Percentiles rank a stretch among this genome's conserved stretches.
Conservation (phyloP, 352 stramenopile species). For the Aphanomyces invadans region DNA sequence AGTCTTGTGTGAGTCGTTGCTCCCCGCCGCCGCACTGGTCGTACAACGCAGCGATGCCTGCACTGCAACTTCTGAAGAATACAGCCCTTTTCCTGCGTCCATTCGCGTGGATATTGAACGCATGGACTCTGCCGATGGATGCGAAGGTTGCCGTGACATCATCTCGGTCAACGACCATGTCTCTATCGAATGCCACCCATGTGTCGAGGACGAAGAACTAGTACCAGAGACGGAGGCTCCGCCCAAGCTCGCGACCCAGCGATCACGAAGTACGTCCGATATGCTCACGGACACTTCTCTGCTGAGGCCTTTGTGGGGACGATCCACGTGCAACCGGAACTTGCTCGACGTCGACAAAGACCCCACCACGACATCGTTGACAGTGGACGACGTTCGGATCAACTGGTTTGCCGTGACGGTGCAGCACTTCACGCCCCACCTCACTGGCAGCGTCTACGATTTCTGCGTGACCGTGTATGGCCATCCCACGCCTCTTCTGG, state of each 20-base stretch:
- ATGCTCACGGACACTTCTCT: neutral
- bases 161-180: no score
- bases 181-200: neutral
- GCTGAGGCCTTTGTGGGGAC: neutral
- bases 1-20: neutral
- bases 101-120: no score
- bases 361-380: neutral
- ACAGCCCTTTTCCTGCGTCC: no score
- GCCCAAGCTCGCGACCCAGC: neutral
- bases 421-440: neutral
- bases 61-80: no score
- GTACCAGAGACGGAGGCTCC: neutral
- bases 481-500: neutral
- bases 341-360: neutral
- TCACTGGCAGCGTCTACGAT: slow-evolving; percentile 11
- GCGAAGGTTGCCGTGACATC: no score
- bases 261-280: slow-evolving; percentile 6
- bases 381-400: neutral
- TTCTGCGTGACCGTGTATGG: neutral
- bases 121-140: no score
- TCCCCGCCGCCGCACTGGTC: no score
- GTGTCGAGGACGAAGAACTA: neutral
- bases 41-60: no score
- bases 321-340: neutral
- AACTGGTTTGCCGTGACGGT: neutral